phyloP scores from a whole-genome alignment of 176 grass and related monocot species.

The Cenchrus americanus region DNA sequence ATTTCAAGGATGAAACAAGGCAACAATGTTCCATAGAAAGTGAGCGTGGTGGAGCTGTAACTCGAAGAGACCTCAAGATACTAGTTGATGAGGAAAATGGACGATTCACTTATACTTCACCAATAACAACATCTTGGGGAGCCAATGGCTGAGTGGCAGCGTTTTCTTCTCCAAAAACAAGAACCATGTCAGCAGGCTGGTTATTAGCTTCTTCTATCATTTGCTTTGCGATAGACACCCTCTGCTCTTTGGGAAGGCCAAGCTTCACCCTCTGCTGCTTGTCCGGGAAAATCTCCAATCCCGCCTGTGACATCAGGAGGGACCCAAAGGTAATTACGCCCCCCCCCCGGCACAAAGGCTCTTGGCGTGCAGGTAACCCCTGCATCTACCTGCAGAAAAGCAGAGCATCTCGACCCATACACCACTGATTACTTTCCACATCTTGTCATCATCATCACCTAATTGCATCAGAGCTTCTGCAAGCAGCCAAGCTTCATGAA shows the following conservation, averaged over 20 bases:
- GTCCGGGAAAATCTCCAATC: background rate
- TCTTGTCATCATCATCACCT: background rate
- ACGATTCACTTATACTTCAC: too few relatives aligned
- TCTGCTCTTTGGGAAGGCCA: background rate
- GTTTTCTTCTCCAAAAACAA: too few relatives aligned
- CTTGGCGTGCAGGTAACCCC: background rate
- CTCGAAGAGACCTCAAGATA: too few relatives aligned
- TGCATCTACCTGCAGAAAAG: background rate
- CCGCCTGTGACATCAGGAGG: background rate
- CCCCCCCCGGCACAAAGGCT: background rate
- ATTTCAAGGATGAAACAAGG: too few relatives aligned
- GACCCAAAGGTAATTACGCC: background rate
- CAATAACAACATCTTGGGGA: too few relatives aligned
- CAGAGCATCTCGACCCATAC: slow-evolving; percentile 22
- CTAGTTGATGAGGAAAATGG: too few relatives aligned
- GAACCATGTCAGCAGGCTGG: background rate
- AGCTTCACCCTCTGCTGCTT: background rate
- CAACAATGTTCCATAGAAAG: too few relatives aligned
- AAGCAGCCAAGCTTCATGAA: background rate
- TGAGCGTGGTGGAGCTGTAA: too few relatives aligned
- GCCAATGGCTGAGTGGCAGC: too few relatives aligned
- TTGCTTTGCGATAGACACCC: background rate
- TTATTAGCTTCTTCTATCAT: background rate
- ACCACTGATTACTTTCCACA: background rate
- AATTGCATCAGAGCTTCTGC: background rate